Evolutionary conservation across 805 yeast species (phyloP).

Genomic region (Lipomyces chichibuensis): DNA sequence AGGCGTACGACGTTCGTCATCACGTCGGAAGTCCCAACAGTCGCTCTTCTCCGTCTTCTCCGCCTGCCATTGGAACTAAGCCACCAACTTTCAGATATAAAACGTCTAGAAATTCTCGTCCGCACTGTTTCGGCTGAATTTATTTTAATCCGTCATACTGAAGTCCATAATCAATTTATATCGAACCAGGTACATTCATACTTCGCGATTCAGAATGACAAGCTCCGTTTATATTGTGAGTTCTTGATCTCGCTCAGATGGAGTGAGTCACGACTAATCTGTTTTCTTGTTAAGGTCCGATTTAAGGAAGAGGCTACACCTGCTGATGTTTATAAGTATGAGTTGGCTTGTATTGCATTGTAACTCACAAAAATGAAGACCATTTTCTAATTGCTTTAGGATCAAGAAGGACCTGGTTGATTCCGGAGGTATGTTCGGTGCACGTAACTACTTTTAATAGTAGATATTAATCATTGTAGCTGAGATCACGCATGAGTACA

Average conservation of each 20-base stretch:
- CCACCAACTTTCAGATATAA: background rate
- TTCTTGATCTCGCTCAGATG: background rate
- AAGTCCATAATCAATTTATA: background rate
- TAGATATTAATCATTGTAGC: slow-evolving; percentile 10
- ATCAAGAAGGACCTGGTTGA: slow-evolving; percentile 30
- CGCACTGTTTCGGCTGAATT: background rate
- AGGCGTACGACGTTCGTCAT: slow-evolving; percentile 14
- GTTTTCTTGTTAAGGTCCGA: slow-evolving; percentile 24
- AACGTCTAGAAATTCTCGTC: background rate
- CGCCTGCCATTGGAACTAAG: too few relatives aligned
- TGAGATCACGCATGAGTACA: slow-evolving; percentile 37
- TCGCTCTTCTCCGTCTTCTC: too few relatives aligned
- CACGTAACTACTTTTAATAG: background rate
- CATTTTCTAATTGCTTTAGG: slow-evolving; percentile 14
- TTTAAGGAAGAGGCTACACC: slow-evolving; percentile 33
- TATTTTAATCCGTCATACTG: background rate
- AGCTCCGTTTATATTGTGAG: slow-evolving; percentile 27
- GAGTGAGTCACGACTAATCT: background rate
- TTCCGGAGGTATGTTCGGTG: slow-evolving; percentile 32
- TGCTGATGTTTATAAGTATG: slow-evolving; percentile 35
- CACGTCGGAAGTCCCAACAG: slow-evolving; percentile 4
- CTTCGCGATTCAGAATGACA: slow-evolving; percentile 7
- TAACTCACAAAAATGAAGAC: background rate
- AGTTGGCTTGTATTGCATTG: background rate
- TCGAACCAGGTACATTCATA: background rate